A percentile compares a stretch with the other conserved stretches of the same genome.
Evolutionary conservation across 768 basidiomycete genomes (phyloP).

Genomic region (Cystobasidium onofrii): DNA sequence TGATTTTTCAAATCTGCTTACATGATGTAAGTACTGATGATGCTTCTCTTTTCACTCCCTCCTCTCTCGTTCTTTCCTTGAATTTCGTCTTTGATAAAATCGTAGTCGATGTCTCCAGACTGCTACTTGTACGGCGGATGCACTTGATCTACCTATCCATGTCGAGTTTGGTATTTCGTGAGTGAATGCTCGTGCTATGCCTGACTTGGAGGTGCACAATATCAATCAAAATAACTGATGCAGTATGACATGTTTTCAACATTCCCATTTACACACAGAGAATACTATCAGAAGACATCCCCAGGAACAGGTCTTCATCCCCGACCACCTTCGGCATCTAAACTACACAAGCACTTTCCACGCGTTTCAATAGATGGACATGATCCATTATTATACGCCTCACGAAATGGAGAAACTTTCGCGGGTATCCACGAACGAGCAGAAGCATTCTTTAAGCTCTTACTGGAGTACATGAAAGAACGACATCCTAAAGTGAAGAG

Average conservation of each 20-base stretch:
- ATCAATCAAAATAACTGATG: no score
- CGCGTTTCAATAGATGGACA: neutral
- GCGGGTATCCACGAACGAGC: slow-evolving; percentile 18
- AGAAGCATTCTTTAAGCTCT: slow-evolving; percentile 1
- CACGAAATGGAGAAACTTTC: slow-evolving; percentile 15
- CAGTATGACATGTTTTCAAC: neutral
- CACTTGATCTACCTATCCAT: slow-evolving; percentile 7
- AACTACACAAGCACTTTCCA: slow-evolving; percentile 12
- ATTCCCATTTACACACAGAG: neutral
- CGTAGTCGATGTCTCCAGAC: slow-evolving; percentile 26
- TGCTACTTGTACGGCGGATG: slow-evolving; percentile 14
- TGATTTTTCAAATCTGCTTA: no score
- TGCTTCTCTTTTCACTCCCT: no score
- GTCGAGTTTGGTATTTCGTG: slow-evolving; percentile 31
- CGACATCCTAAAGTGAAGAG: slow-evolving; percentile 8
- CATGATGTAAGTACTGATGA: no score
- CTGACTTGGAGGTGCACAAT: no score
- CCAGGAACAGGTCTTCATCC: slow-evolving; percentile 28
- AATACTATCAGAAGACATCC: slow-evolving; percentile 17
- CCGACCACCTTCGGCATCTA: slow-evolving; percentile 10
- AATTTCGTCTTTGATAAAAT: neutral
- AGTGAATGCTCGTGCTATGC: no score
- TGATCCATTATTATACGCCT: slow-evolving; percentile 3
- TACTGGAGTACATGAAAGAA: neutral
- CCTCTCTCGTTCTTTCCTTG: neutral